Evolutionary conservation across 2,329 filamentous ascomycete genomes (phyloP), one percentile per base, ranked within the genome.

Genomic region (Cladosporium sp.): DNA sequence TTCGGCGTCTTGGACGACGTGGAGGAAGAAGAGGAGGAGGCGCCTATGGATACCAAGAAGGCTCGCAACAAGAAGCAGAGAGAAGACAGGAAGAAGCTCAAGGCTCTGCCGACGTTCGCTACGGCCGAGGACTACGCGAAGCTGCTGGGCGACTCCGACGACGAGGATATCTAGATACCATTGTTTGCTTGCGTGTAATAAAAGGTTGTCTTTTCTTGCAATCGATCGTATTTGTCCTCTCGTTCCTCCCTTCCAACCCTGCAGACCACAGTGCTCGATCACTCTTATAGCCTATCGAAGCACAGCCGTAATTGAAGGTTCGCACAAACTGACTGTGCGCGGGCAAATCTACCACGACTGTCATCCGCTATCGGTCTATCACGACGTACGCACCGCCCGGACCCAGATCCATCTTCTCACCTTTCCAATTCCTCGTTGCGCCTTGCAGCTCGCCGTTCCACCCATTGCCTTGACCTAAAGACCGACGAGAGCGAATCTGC

Each of bases 71-170:
- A 74, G 60, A 67, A 69, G 59, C 75, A 77, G 72, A 82, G 80
- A 66, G 82, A 84, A 72, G 90, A 89, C 77, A 87, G 84, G 77
- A 91, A 88, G 82, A 90, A 90, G 78, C 80, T 97, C 74, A 96
- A 92, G 82, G 85, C 86, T 64, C 79, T 99, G 66, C 94, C 94
- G 6, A 95, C 86, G 37, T 99, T 99, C 78, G 94, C 95, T 19
- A 95, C 90, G 34, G 88, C 83, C 34, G 94, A 97, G 57, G 94
- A 97, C 72, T 99, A 97, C 74, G 93, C 92, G 15, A 89, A 88
- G 67, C 82, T 74, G 63, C 60, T 74, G 43, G 63, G 61, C 30
- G 69, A 70, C 37, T 65, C 65, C 47, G 64, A 67, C 50, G 64
- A 66, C 43, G 58, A 57, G 39, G 50, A 50, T 36, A 49, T 55